Evolutionary conservation across 2,329 filamentous ascomycete species (phyloP), one percentile per base, ranked within the genome.

Genomic region (Penicillium thymicola): DNA sequence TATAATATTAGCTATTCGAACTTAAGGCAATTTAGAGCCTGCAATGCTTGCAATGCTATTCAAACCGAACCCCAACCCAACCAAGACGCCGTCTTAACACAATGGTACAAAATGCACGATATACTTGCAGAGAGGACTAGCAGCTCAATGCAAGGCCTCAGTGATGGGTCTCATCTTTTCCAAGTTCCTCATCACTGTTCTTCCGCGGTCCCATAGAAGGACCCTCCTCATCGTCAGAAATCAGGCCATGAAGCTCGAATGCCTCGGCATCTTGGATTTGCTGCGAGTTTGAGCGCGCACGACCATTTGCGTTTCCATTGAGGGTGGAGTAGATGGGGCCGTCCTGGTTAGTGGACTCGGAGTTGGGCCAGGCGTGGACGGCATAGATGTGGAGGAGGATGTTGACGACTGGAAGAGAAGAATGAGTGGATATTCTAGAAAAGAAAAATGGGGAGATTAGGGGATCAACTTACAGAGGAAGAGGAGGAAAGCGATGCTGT

Each of bases 191-290:
- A 46, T 73, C 71, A 28, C 61, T 60, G 13, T 54, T 57, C 58
- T 71, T 74, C 43, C 68, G 69, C 5, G 67, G 64, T 9, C 64
- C 67, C 56, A 66, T 59, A 14, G 61, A 60, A 25, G 43, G 64
- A 46, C 40, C 78, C 5, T 88, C 88, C 51, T 96, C 92, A 18
- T 95, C 92, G 43, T 96, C 92, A 56, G 89, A 94, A 72, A 92
- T 92, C 38, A 99, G 76, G 0, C 90, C 93, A 58, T 94, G 91
- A 1, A 99, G 81, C 75, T 97, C 94, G 71, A 96, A 99, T 65
- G 96, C 92, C 70, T 97, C 89, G 0, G 90, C 92, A 69, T 96
- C 92, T 30, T 85, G 81, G 37, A 93, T 79, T 59, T 84, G 84
- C 72, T 79, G 70, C 42, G 72, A 69, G 27, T 61, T 59, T 1